Evolutionary conservation across 148 eudicot genomes (phyloP).

Genomic region (Nyssa sinensis): DNA sequence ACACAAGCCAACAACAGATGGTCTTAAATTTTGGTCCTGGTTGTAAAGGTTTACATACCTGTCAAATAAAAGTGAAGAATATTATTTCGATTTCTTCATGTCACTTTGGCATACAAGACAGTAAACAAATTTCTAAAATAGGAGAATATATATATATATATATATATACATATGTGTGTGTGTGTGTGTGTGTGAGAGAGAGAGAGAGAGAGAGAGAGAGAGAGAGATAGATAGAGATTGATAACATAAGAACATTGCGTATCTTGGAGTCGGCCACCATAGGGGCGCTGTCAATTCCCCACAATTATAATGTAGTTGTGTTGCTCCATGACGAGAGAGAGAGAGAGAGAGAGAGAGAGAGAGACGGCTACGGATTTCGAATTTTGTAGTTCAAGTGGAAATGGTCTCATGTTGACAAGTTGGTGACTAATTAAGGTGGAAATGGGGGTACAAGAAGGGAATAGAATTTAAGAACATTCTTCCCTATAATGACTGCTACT

Average conservation of each 20-base stretch:
- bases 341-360: neutral
- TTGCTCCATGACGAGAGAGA: constrained; percentile 3
- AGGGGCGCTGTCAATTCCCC: constrained; percentile 33
- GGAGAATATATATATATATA: too few species aligned
- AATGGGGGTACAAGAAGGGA: neutral
- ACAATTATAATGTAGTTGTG: constrained; percentile 15
- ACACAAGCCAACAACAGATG: too few species aligned
- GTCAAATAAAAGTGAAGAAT: too few species aligned
- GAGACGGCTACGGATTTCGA: constrained; percentile 10
- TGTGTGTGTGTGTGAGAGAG: too few species aligned
- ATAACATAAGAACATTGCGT: neutral
- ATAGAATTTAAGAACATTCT: constrained; percentile 13
- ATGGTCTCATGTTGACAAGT: neutral
- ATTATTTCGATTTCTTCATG: too few species aligned
- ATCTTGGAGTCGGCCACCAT: constrained; percentile 24
- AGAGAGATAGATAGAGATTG: neutral
- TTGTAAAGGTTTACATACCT: too few species aligned
- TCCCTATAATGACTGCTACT: constrained; percentile 1
- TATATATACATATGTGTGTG: too few species aligned
- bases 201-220: too few species aligned
- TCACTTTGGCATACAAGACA: too few species aligned
- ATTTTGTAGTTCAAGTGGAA: neutral
- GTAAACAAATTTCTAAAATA: too few species aligned
- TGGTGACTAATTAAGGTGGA: neutral
- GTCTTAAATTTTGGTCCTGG: too few species aligned